Percentiles rank a stretch among this genome's conserved stretches.
Evolutionary conservation across 2,329 filamentous ascomycete genomes (phyloP).

Genomic region (Plenodomus tracheiphilus): DNA sequence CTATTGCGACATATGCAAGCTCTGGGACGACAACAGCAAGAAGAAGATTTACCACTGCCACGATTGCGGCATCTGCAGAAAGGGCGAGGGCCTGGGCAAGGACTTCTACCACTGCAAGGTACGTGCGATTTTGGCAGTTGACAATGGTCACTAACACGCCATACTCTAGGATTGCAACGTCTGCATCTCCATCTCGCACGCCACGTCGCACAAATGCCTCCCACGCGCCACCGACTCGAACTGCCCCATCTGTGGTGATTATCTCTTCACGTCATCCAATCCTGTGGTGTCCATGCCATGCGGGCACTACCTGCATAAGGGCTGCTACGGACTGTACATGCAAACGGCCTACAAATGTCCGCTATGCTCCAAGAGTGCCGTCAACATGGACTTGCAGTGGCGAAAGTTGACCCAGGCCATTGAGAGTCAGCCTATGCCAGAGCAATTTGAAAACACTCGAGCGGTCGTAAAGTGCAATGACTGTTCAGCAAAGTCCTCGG

Average conservation of each 20-base stretch:
- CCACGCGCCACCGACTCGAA: slow-evolving; percentile 79
- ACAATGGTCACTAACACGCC: slow-evolving; percentile 15
- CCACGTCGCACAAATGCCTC: slow-evolving; percentile 87
- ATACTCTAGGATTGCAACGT: slow-evolving; percentile 74
- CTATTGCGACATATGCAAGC: slow-evolving; percentile 91
- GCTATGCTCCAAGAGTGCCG: slow-evolving; percentile 93
- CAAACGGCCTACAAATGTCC: slow-evolving; percentile 92
- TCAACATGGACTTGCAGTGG: slow-evolving; percentile 97
- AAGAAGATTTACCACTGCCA: slow-evolving; percentile 96
- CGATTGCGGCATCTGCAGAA: slow-evolving; percentile 93
- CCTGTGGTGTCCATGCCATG: slow-evolving; percentile 93
- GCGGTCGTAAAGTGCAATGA: slow-evolving; percentile 93
- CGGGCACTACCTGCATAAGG: slow-evolving; percentile 91
- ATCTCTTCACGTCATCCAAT: slow-evolving; percentile 89
- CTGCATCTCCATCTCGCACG: slow-evolving; percentile 87
- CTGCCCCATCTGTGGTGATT: slow-evolving; percentile 95
- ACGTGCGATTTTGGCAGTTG: slow-evolving; percentile 24
- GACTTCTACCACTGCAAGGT: slow-evolving; percentile 99
- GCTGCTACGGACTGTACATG: slow-evolving; percentile 87
- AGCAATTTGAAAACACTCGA: slow-evolving; percentile 75
- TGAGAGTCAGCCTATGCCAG: slow-evolving; percentile 86
- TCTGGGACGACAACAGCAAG: slow-evolving; percentile 91
- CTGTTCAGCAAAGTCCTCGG: slow-evolving; percentile 83
- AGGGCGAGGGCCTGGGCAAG: slow-evolving; percentile 88
- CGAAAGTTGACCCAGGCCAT: slow-evolving; percentile 88